Percentiles rank a stretch among this genome's conserved stretches.
Evolutionary conservation across 2,329 filamentous ascomycete genomes (phyloP).

Genomic region (Stagonosporopsis chrysanthemi): DNA sequence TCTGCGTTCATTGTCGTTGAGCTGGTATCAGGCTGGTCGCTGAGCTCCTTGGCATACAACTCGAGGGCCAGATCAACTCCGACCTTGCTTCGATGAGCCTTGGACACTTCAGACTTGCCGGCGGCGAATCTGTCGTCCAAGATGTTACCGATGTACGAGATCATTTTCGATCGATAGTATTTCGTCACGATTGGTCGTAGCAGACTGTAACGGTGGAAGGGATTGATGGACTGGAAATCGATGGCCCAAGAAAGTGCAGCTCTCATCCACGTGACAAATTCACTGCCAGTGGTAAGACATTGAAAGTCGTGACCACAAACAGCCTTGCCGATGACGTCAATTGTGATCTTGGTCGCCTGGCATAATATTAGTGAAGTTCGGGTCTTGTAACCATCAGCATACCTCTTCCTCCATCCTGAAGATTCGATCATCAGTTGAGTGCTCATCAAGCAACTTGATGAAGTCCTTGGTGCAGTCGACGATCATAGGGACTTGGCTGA

Average conservation of each 20-base stretch:
- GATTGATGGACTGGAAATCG: not conserved
- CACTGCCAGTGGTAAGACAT: constrained; percentile 45
- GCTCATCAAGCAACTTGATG: constrained; percentile 43
- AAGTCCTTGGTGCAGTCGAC: constrained; percentile 47
- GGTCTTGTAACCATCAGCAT: not conserved
- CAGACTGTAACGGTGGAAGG: constrained; percentile 2
- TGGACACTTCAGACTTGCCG: not conserved
- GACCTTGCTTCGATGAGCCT: not conserved
- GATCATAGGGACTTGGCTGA: constrained; percentile 49
- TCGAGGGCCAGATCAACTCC: constrained; percentile 4
- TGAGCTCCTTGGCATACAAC: not conserved
- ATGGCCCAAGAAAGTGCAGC: not conserved
- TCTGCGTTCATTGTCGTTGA: constrained; percentile 32
- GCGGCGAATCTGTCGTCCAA: not conserved
- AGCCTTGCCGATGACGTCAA: constrained; percentile 53
- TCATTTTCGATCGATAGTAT: not conserved
- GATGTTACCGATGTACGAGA: not conserved
- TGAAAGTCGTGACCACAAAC: constrained; percentile 50
- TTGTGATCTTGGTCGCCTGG: too few species aligned
- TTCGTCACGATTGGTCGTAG: not conserved
- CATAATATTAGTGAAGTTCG: constrained; percentile 47
- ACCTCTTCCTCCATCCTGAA: constrained; percentile 51
- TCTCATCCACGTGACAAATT: constrained; percentile 37
- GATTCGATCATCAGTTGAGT: constrained; percentile 46
- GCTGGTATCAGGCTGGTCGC: constrained; percentile 13